These are phyloP conservation scores for Udeniomyces megalosporus DNA, from an alignment of 768 basidiomycete species.

Conservation along the genomic window DNA sequence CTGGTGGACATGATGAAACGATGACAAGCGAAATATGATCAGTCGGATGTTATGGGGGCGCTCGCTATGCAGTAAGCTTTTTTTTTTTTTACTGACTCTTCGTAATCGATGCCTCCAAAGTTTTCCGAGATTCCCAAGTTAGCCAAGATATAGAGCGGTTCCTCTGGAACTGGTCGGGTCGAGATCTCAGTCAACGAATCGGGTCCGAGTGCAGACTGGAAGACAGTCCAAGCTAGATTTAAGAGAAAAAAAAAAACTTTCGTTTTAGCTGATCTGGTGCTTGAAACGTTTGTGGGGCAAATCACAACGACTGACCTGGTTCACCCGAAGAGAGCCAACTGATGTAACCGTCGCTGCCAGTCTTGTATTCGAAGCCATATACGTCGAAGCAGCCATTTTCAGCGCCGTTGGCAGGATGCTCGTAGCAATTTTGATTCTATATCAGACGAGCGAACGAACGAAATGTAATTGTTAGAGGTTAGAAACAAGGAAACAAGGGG, in stretches of 20 bases:
- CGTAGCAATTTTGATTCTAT: slow-evolving; percentile 54
- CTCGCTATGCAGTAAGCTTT: no score
- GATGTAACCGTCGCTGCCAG: slow-evolving; percentile 11
- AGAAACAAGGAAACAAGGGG: no score
- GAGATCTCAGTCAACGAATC: slow-evolving; percentile 48
- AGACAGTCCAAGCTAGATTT: slow-evolving; percentile 34
- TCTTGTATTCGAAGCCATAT: slow-evolving; percentile 36
- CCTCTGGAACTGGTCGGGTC: slow-evolving; percentile 55
- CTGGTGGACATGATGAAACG: no score
- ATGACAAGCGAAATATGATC: no score
- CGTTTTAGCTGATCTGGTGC: no score
- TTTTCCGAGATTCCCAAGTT: slow-evolving; percentile 73
- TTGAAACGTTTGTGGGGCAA: no score
- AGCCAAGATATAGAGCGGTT: slow-evolving; percentile 75
- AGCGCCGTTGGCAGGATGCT: slow-evolving; percentile 30
- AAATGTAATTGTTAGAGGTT: no score
- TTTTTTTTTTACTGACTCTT: no score
- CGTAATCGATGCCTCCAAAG: slow-evolving; percentile 52
- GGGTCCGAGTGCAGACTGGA: slow-evolving; percentile 45
- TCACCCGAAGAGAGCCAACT: not conserved
- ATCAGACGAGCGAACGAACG: not conserved
- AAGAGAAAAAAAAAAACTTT: no score
- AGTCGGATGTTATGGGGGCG: no score
- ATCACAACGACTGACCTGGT: not conserved
- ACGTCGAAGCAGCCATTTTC: slow-evolving; percentile 39